Conservation (phyloP, 331 rosid species). For the Erythrophleum ivorense region DNA sequence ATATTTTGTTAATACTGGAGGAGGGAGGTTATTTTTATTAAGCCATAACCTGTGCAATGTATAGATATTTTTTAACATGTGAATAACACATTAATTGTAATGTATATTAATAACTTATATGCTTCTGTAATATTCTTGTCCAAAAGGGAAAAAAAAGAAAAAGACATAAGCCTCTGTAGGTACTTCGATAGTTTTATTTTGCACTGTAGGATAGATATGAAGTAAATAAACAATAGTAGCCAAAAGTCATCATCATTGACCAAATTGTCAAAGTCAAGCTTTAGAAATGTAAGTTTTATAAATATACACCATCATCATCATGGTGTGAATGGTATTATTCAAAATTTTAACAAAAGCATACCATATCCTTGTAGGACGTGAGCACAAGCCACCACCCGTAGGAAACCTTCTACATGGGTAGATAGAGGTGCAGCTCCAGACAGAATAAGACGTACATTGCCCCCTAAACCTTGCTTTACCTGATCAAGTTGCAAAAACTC, state of each 20-base stretch:
- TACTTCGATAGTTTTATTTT: background rate
- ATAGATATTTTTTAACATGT: background rate
- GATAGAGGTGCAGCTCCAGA: conserved; percentile 99
- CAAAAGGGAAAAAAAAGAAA: background rate
- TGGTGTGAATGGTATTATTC: background rate
- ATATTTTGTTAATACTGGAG: no score
- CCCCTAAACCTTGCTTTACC: conserved; percentile 95
- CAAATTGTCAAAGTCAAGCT: background rate
- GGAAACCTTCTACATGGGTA: conserved; percentile 75
- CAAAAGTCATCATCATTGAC: background rate
- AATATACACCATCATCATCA: background rate
- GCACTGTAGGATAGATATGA: background rate
- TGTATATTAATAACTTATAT: background rate
- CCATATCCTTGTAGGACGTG: conserved; percentile 99
- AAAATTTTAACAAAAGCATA: conserved; percentile 43
- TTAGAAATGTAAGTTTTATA: background rate
- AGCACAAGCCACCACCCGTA: conserved; percentile 90
- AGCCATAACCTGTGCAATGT: background rate
- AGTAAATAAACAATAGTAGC: conserved; percentile 7
- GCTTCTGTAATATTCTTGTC: conserved; percentile 1
- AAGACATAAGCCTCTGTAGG: background rate
- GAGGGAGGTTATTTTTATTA: background rate
- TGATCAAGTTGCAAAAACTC: conserved; percentile 47
- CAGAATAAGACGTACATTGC: conserved; percentile 85
- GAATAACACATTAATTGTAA: background rate